These are phyloP conservation scores for Acacia melanoxylon DNA, from an alignment of 306 rosid genomes.

Conservation along the genomic window DNA sequence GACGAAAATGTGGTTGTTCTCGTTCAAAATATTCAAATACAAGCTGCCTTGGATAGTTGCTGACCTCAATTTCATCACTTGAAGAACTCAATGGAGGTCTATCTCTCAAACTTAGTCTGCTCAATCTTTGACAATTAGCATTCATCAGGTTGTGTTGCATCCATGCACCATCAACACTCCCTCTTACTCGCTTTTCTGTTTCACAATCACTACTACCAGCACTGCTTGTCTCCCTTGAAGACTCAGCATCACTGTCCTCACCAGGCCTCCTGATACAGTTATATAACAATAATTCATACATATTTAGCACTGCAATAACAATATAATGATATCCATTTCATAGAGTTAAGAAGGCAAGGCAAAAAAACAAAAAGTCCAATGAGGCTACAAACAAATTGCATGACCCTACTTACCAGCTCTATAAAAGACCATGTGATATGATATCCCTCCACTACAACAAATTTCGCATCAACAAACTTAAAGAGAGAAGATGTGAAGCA, in stretches of 20 bases:
- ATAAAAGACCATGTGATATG: not conserved
- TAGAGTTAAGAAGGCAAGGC: not conserved
- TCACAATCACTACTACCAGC: constrained; percentile 51
- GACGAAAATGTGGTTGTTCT: constrained; percentile 51
- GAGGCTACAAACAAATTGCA: not conserved
- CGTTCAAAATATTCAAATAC: constrained; percentile 52
- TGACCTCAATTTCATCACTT: constrained; percentile 48
- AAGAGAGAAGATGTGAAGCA: not conserved
- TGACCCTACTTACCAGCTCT: not conserved
- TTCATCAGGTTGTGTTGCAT: constrained; percentile 30
- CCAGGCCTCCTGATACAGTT: constrained; percentile 39
- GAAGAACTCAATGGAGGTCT: constrained; percentile 34
- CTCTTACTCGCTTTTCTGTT: constrained; percentile 40
- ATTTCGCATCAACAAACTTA: not conserved
- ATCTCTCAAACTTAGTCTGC: constrained; percentile 40
- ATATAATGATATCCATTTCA: not conserved
- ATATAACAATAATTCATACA: constrained; percentile 13
- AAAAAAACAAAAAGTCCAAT: not conserved
- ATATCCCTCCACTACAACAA: not conserved
- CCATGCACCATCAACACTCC: constrained; percentile 29
- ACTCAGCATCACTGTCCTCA: constrained; percentile 47
- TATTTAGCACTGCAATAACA: not conserved
- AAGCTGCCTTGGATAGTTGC: constrained; percentile 36
- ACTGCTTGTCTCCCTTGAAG: constrained; percentile 51
- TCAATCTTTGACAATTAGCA: constrained; percentile 34